Evolutionary conservation across 306 rosid species (phyloP).

Genomic region (Myrica gale): DNA sequence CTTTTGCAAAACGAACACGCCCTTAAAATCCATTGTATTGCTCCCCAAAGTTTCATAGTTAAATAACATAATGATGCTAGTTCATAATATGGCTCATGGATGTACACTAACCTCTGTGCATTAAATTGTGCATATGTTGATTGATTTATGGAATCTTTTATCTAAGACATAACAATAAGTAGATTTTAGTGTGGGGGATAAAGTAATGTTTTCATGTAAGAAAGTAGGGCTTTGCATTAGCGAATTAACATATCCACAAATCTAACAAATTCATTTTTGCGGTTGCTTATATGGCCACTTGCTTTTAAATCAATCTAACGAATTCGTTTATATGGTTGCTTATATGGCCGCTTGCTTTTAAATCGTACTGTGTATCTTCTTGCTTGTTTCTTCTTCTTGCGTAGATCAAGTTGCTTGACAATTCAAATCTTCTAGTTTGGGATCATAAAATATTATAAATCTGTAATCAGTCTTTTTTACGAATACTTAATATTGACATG

Average conservation of each 20-base stretch:
- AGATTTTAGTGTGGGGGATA: neutral
- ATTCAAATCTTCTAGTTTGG: conserved; percentile 15
- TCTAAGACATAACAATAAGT: neutral
- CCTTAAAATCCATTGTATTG: too few species aligned
- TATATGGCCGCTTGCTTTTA: neutral
- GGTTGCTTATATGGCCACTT: neutral
- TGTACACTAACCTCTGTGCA: too few species aligned
- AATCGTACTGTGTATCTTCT: neutral
- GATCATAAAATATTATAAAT: neutral
- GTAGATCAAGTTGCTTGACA: conserved; percentile 17
- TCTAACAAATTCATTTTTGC: too few species aligned
- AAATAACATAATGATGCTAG: too few species aligned
- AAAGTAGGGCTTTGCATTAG: neutral
- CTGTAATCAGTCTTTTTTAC: neutral
- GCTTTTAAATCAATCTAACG: neutral
- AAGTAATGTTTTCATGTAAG: neutral
- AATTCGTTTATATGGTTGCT: neutral
- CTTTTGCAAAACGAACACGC: too few species aligned
- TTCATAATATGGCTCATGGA: too few species aligned
- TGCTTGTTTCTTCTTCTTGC: neutral
- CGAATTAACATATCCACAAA: neutral
- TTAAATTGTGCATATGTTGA: neutral
- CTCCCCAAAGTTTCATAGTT: too few species aligned
- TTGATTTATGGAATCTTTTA: neutral
- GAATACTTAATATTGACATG: conserved; percentile 18